A percentile compares a stretch with the other conserved stretches of the same genome.
Evolutionary conservation across 352 stramenopile species (phyloP).

Genomic region (Phytophthora kernoviae): DNA sequence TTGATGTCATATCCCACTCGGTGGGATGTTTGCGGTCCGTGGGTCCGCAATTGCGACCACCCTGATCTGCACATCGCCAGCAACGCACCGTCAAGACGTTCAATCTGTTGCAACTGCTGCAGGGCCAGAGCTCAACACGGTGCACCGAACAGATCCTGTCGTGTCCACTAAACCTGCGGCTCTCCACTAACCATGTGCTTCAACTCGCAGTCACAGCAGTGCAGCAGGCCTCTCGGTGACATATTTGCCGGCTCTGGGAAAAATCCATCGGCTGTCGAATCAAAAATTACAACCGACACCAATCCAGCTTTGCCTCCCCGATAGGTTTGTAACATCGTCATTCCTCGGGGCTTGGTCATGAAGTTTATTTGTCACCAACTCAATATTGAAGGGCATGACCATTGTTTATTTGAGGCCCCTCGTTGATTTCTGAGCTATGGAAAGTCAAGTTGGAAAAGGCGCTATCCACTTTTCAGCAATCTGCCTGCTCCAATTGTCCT

Average conservation of each 20-base stretch:
- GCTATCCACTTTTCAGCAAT: slow-evolving; percentile 3
- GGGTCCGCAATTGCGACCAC: slow-evolving; percentile 86
- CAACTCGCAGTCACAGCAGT: slow-evolving; percentile 3
- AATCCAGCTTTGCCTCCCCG: background rate
- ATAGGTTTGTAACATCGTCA: slow-evolving; percentile 5
- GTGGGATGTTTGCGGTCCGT: slow-evolving; percentile 57
- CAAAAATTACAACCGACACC: background rate
- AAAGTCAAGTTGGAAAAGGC: slow-evolving; percentile 4
- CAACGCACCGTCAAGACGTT: slow-evolving; percentile 60
- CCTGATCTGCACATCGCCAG: slow-evolving; percentile 58
- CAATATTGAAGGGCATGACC: background rate
- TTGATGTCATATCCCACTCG: too few species aligned
- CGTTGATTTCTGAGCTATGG: background rate
- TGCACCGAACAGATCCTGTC: slow-evolving; percentile 66
- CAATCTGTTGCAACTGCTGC: slow-evolving; percentile 47
- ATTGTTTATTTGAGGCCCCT: background rate
- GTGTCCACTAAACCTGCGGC: slow-evolving; percentile 47
- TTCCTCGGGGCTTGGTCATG: slow-evolving; percentile 12
- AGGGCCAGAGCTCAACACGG: slow-evolving; percentile 59
- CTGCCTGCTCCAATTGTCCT: slow-evolving; percentile 11
- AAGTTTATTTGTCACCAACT: background rate
- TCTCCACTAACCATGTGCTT: slow-evolving; percentile 7
- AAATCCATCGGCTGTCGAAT: slow-evolving; percentile 31
- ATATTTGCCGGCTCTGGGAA: slow-evolving; percentile 9
- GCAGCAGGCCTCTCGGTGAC: slow-evolving; percentile 11